These are phyloP conservation scores for Picocystis sp. DNA, from an alignment of 163 green algal genomes.

Conservation along the genomic window DNA sequence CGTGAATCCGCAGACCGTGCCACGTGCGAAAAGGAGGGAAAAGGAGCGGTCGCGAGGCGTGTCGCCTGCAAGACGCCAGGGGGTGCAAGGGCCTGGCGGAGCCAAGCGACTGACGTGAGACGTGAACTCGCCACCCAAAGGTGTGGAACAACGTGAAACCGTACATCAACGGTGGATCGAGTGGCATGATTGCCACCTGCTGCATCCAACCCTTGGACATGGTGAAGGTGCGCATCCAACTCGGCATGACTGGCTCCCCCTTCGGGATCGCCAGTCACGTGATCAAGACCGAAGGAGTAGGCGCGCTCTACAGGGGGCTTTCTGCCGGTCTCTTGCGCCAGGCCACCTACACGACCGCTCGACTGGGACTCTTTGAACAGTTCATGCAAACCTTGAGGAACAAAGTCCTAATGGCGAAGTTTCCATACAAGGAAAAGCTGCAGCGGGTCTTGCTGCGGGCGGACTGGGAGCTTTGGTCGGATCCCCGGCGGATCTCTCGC, in stretches of 20 bases:
- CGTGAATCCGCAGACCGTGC: too few relatives aligned
- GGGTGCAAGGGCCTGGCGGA: too few relatives aligned
- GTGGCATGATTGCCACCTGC: constrained; percentile 88
- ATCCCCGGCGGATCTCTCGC: constrained; percentile 85
- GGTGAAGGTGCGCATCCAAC: constrained; percentile 72
- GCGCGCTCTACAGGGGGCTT: constrained; percentile 81
- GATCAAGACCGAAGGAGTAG: constrained; percentile 67
- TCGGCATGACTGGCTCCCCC: constrained; percentile 20
- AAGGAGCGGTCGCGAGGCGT: too few relatives aligned
- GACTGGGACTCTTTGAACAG: constrained; percentile 86
- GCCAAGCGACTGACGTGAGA: too few relatives aligned
- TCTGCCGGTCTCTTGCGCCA: constrained; percentile 82
- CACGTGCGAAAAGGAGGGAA: too few relatives aligned
- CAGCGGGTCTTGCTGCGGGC: constrained; percentile 71
- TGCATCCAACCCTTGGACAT: constrained; percentile 99
- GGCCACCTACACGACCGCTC: constrained; percentile 74
- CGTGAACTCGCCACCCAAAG: not conserved
- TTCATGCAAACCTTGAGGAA: constrained; percentile 49
- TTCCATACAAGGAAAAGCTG: constrained; percentile 86
- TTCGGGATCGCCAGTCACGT: constrained; percentile 61
- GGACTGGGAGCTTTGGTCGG: constrained; percentile 86
- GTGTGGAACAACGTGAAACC: constrained; percentile 79
- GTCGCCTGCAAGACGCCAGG: too few relatives aligned
- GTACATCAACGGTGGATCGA: constrained; percentile 83
- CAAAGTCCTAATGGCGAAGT: constrained; percentile 37